Base-by-base conservation (phyloP, 2,329 filamentous ascomycete species). In the Pseudogymnoascus sp. region DNA sequence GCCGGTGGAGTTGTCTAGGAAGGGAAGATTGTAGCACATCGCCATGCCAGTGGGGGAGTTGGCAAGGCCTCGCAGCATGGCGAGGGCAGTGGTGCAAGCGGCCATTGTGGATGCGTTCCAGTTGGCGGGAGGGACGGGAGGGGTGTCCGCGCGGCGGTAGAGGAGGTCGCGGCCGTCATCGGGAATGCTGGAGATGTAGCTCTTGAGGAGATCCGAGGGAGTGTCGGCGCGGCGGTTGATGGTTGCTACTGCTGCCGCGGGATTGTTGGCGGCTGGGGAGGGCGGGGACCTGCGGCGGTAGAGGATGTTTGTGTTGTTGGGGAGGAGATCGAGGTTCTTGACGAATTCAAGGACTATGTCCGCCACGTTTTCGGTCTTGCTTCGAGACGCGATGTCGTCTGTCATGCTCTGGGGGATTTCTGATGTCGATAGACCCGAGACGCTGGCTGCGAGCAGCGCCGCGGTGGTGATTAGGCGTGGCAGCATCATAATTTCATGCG, bases 11-110 rank as follows among this genome's bases (percentile, higher is more conserved):
- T 83, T 84, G 76, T 93, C 83, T 64, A 91, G 81, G 40, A 83
- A 84, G 0, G 87, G 86, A 23, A 96, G 75, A 73, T 95, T 96
- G 78, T 93, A 95, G 81, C 91, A 96, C 59, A 90, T 84, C 64
- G 87, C 88, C 59, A 91, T 83, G 61, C 91, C 91, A 8, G 89
- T 88, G 4, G 89, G 88, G 68, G 93, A 93, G 23, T 83, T 82
- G 45, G 86, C 83, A 65, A 80, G 77, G 10, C 75, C 76, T 12
- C 78, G 77, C 60, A 91, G 78, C 26, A 75, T 73, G 2, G 75
- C 73, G 16, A 95, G 78, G 7, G 83, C 80, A 21, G 76, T 70
- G 51, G 76, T 77, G 74, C 90, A 95, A 21, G 86, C 86, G 10
- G 76, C 70, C 34, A 79, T 77, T 6, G 84, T 88, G 47, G 78